Base-by-base conservation (phyloP, 345 rosid species). In the Gossypium sturtianum region DNA sequence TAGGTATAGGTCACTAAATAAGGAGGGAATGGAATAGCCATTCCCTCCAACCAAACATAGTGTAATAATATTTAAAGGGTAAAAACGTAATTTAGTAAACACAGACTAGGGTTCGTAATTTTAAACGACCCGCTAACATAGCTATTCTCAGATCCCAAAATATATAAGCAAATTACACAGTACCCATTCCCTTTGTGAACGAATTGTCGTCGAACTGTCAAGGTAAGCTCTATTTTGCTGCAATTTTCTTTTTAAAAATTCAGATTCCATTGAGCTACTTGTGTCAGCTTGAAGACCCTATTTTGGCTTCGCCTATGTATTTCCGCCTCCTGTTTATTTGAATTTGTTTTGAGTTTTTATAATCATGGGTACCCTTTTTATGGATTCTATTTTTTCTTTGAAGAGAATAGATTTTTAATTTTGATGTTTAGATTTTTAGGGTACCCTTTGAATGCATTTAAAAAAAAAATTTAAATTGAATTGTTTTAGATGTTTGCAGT, bases 211-310 rank as follows among this genome's bases (percentile, higher is more conserved):
- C 54, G n/a, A 66, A 22, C 41, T 47, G 41, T 20, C 19, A 23
- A 47, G 71, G 71, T 66, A 47, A 47, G 34, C 71, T 66, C n/a
- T 19, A n/a, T 2, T 44, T 66, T 66, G 51, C 70, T 44, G 70
- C 10, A 56, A 20, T 22, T 57, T 56, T n/a, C 9, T 9, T 56
- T 9, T 56, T 1, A n/a, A 19, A 56, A 56, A 56, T 19, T 23
- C 23, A n/a, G 22, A 57, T 66, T 47, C 9, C 38, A 7, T 7
- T 23, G 23, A 23, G 17, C 22, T 20, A 43, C 9, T 19, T 66
- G 17, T 29, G 10, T 20, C 17, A 44, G 54, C 41, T 47, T 66
- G 54, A 45, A 59, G 20, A 66, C 23, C 38, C 41, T 34, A 6
- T 44, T 47, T 22, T 12, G 7, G 56, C 20, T 7, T 13, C 23